phyloP scores from a whole-genome alignment of 352 stramenopile genomes.

The Phytophthora europaea region DNA sequence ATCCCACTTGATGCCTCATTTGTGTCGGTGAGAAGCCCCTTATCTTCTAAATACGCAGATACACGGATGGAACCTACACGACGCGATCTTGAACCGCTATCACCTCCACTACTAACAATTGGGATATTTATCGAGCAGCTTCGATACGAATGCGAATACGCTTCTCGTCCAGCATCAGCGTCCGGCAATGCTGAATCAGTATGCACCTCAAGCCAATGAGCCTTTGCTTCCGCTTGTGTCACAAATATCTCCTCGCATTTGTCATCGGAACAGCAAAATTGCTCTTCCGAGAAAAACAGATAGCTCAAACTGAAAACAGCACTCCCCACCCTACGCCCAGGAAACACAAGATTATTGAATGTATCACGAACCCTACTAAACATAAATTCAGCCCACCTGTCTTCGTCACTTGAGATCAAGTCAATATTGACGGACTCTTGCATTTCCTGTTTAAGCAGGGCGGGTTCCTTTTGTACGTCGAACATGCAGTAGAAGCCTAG shows the following conservation, averaged over 20 bases:
- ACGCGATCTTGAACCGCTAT: neutral
- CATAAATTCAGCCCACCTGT: constrained; percentile 19
- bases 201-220: constrained; percentile 56
- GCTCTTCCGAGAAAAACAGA: constrained; percentile 70
- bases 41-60: constrained; percentile 51
- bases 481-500: constrained; percentile 58
- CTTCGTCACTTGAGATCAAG: constrained; percentile 34
- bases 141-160: constrained; percentile 42
- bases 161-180: constrained; percentile 18
- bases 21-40: constrained; percentile 26
- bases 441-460: constrained; percentile 60
- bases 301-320: constrained; percentile 82
- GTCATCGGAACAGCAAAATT: constrained; percentile 49
- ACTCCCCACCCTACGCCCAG: constrained; percentile 39
- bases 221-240: constrained; percentile 32
- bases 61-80: constrained; percentile 44
- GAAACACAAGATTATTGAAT: neutral
- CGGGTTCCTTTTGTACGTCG: constrained; percentile 45
- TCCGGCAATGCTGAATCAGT: constrained; percentile 21
- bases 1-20: neutral
- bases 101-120: constrained; percentile 35
- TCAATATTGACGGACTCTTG: constrained; percentile 54
- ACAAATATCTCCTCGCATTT: constrained; percentile 50
- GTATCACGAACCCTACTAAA: neutral
- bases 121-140: constrained; percentile 75